Conservation (phyloP, 331 rosid genomes). For the Malus hybrid region DNA sequence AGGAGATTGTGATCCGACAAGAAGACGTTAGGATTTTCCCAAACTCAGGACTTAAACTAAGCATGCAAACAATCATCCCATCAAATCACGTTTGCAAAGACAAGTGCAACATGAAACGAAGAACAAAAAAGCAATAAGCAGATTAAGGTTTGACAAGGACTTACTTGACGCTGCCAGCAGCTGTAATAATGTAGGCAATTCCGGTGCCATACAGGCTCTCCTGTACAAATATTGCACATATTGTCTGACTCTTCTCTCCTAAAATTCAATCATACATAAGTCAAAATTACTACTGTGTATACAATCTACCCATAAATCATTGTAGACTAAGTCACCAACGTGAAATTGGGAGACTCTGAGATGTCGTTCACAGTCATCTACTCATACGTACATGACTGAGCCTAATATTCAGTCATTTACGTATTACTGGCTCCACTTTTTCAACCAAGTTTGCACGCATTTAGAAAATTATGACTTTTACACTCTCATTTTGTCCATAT, state of each 20-base stretch:
- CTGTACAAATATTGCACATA: conserved; percentile 10
- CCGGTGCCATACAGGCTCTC: conserved; percentile 22
- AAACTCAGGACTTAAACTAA: too few relatives aligned
- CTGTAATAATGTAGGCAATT: conserved; percentile 24
- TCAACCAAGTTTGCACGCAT: too few relatives aligned
- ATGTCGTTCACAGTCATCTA: background rate
- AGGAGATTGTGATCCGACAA: too few relatives aligned
- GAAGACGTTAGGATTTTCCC: too few relatives aligned
- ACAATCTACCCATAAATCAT: background rate
- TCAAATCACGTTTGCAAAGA: background rate
- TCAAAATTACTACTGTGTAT: background rate
- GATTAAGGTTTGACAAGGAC: background rate
- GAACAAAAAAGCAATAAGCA: background rate
- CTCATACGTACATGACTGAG: background rate
- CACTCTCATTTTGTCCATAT: too few relatives aligned
- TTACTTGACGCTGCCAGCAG: conserved; percentile 29
- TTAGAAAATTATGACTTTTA: too few relatives aligned
- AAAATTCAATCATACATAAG: background rate
- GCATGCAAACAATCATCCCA: background rate
- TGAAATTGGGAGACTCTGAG: background rate
- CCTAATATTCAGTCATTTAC: background rate
- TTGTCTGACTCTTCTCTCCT: conserved; percentile 17
- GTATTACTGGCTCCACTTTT: too few relatives aligned
- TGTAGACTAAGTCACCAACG: background rate
- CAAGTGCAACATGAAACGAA: background rate